Percentiles rank a stretch among this genome's conserved stretches.
Evolutionary conservation across 2,329 filamentous ascomycete genomes (phyloP).

Genomic region (Claviceps africana): DNA sequence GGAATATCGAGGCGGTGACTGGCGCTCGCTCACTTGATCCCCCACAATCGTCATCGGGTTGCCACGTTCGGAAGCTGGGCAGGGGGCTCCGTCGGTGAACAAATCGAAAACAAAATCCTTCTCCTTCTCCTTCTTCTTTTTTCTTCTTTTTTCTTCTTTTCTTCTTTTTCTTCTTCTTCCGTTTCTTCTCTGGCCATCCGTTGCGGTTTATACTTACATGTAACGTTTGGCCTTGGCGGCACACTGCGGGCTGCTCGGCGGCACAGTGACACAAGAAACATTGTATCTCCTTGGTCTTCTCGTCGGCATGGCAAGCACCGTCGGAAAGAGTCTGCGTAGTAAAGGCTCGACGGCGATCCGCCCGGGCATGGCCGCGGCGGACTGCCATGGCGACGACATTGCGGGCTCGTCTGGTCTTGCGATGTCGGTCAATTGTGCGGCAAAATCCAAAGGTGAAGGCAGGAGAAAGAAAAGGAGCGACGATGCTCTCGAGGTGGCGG

Average conservation of each 20-base stretch:
- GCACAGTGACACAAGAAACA: neutral
- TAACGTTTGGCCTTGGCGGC: neutral
- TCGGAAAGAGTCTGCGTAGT: neutral
- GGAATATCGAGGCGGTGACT: neutral
- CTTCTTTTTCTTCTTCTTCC: neutral
- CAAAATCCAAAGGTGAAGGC: neutral
- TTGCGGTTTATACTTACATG: neutral
- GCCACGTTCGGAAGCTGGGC: neutral
- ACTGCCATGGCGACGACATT: neutral
- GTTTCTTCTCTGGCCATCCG: too few relatives aligned
- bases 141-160: neutral
- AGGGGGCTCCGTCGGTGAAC: neutral
- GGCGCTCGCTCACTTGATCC: neutral
- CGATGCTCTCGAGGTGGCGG: neutral
- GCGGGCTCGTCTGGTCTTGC: neutral
- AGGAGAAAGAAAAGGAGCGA: neutral
- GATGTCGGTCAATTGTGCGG: neutral
- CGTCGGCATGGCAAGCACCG: neutral
- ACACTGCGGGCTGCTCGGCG: neutral
- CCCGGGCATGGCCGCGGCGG: neutral
- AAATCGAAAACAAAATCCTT: neutral
- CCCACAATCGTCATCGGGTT: neutral
- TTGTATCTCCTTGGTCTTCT: neutral
- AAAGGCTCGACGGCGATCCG: neutral
- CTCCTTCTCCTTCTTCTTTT: neutral